phyloP scores from a whole-genome alignment of 2,329 filamentous ascomycete genomes.

The Fusarium sarcochroum region DNA sequence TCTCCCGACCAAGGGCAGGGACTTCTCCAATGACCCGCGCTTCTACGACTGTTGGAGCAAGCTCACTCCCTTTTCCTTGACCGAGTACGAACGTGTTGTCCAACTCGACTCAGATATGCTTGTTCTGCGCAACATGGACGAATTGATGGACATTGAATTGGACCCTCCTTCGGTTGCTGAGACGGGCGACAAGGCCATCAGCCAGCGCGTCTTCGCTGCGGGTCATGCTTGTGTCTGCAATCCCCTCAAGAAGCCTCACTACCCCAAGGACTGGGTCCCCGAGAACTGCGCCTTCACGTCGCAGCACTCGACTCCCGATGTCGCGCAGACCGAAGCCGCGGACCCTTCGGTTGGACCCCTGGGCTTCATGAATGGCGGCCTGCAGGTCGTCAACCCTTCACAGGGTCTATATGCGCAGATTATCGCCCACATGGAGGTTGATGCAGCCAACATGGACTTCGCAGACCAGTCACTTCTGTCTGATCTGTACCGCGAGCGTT shows the following conservation, averaged over 20 bases:
- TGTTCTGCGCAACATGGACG: constrained; percentile 87
- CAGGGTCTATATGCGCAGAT: constrained; percentile 64
- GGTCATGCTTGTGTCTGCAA: constrained; percentile 91
- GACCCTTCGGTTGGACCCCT: constrained; percentile 63
- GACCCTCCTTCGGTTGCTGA: constrained; percentile 61
- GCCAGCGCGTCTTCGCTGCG: constrained; percentile 81
- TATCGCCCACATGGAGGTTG: constrained; percentile 63
- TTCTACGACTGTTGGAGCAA: constrained; percentile 96
- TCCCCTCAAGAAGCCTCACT: constrained; percentile 82
- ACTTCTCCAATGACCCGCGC: constrained; percentile 82
- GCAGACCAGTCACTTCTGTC: constrained; percentile 72
- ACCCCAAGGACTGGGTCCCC: constrained; percentile 78
- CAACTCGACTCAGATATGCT: constrained; percentile 93
- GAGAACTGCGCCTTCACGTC: constrained; percentile 71
- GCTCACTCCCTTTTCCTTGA: constrained; percentile 81
- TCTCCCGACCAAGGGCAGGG: constrained; percentile 73
- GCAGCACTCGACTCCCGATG: constrained; percentile 63
- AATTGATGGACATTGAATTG: constrained; percentile 86
- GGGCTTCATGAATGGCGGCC: constrained; percentile 64
- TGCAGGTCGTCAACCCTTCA: constrained; percentile 70
- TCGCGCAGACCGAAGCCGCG: constrained; percentile 62
- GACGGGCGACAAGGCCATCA: constrained; percentile 29
- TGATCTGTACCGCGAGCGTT: constrained; percentile 67
- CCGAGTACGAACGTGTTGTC: constrained; percentile 83
- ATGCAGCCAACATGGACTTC: constrained; percentile 66